Conservation (phyloP, 805 yeast species). For the Saccharomycopsis vini region DNA sequence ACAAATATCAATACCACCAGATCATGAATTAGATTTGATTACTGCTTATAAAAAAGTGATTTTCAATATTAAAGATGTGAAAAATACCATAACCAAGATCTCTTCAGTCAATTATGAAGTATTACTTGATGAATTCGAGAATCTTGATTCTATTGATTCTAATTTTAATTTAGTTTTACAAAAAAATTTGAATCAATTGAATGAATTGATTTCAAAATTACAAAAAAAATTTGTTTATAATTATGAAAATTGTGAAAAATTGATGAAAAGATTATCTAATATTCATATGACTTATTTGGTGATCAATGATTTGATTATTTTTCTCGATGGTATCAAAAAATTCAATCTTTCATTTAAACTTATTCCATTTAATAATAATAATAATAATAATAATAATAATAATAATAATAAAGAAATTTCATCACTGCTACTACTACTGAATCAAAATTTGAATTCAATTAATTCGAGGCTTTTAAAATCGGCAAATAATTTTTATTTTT, state of each 20-base stretch:
- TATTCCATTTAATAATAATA: too few species aligned
- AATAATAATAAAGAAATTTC: too few species aligned
- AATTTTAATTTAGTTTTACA: conserved; percentile 23
- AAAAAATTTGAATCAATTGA: conserved; percentile 28
- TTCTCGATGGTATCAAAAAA: conserved; percentile 29
- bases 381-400: too few species aligned
- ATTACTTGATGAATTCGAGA: conserved; percentile 30
- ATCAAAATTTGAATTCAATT: background rate
- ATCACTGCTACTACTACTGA: too few species aligned
- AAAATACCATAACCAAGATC: conserved; percentile 30
- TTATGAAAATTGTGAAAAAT: conserved; percentile 30
- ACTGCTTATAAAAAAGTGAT: conserved; percentile 35
- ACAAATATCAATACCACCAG: background rate
- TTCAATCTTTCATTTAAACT: conserved; percentile 11
- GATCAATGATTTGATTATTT: conserved; percentile 31
- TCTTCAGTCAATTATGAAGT: conserved; percentile 29
- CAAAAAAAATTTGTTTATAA: conserved; percentile 31
- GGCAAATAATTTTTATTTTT: conserved; percentile 2
- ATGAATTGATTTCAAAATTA: conserved; percentile 28
- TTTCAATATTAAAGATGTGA: conserved; percentile 35
- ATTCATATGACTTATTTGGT: conserved; percentile 31
- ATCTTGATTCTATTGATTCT: conserved; percentile 26
- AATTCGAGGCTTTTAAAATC: conserved; percentile 1
- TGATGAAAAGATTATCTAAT: conserved; percentile 30
- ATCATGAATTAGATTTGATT: conserved; percentile 31